phyloP scores from a whole-genome alignment of 495 filamentous ascomycete genomes.

The Penicillium lividum region DNA sequence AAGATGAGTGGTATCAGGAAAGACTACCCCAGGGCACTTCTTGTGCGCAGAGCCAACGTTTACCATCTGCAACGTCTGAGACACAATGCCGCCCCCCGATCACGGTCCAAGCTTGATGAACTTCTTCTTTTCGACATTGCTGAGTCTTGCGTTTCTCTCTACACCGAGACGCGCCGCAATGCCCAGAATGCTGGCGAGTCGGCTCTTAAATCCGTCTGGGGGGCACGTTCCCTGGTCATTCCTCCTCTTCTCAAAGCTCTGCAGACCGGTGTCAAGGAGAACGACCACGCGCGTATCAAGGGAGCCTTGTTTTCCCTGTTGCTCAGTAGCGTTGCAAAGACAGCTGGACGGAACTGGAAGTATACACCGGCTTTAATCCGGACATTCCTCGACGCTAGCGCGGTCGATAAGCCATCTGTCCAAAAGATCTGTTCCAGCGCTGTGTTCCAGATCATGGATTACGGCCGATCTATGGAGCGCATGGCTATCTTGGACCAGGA shows the following conservation, averaged over 20 bases:
- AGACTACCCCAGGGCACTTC: constrained; percentile 83
- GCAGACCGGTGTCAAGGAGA: constrained; percentile 76
- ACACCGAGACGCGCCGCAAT: constrained; percentile 91
- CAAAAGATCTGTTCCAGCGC: constrained; percentile 83
- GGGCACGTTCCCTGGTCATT: constrained; percentile 82
- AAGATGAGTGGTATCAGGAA: constrained; percentile 93
- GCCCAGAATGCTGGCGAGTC: constrained; percentile 92
- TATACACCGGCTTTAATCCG: constrained; percentile 84
- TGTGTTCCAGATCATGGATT: constrained; percentile 85
- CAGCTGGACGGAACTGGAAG: constrained; percentile 85
- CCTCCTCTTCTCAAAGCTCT: constrained; percentile 79
- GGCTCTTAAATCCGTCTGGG: constrained; percentile 88
- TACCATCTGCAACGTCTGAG: constrained; percentile 92
- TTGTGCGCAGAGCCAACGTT: constrained; percentile 86
- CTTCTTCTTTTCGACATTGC: constrained; percentile 83
- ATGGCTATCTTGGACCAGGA: constrained; percentile 83
- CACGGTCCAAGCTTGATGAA: constrained; percentile 81
- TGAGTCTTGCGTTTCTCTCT: constrained; percentile 87
- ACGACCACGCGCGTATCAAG: constrained; percentile 88
- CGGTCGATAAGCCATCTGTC: constrained; percentile 89
- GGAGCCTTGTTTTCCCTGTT: constrained; percentile 87
- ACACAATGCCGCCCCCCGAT: constrained; percentile 86
- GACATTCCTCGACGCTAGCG: constrained; percentile 84
- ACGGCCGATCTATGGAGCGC: constrained; percentile 78
- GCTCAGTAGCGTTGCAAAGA: constrained; percentile 86